A percentile compares a stretch with the other conserved stretches of the same genome.
These are phyloP conservation scores for Cetradonia linearis DNA, from an alignment of 495 filamentous ascomycete species.

Conservation along the genomic window DNA sequence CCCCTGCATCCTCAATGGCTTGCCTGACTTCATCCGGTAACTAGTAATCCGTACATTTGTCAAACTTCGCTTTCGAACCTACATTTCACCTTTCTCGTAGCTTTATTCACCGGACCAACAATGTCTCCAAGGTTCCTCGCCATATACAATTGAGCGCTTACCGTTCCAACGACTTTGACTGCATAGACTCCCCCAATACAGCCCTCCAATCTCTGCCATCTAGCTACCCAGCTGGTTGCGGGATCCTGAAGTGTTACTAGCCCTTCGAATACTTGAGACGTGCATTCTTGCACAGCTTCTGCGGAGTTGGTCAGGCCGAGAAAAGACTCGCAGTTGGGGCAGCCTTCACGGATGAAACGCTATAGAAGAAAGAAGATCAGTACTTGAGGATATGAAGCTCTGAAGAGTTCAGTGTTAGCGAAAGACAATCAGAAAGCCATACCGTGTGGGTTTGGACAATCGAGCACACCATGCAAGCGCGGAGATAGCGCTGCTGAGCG, in stretches of 20 bases:
- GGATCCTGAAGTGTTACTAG: slow-evolving; percentile 74
- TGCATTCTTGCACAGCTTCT: slow-evolving; percentile 83
- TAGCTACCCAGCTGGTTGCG: slow-evolving; percentile 74
- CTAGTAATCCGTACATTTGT: slow-evolving; percentile 25
- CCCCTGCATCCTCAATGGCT: slow-evolving; percentile 55
- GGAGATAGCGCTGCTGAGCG: slow-evolving; percentile 56
- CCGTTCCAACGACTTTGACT: slow-evolving; percentile 74
- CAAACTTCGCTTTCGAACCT: background rate
- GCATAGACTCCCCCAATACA: slow-evolving; percentile 86
- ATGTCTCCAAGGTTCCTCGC: background rate
- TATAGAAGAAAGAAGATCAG: slow-evolving; percentile 27
- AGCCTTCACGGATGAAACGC: slow-evolving; percentile 76
- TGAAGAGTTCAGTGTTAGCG: background rate
- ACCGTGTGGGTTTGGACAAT: slow-evolving; percentile 73
- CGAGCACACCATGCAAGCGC: slow-evolving; percentile 97
- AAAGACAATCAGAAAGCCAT: slow-evolving; percentile 25
- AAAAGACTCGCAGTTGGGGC: slow-evolving; percentile 91
- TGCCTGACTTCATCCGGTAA: slow-evolving; percentile 55
- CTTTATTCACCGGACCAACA: background rate
- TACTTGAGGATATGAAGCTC: background rate
- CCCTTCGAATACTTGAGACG: slow-evolving; percentile 88
- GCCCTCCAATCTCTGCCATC: slow-evolving; percentile 83
- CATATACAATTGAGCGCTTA: slow-evolving; percentile 29
- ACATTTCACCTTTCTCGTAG: background rate
- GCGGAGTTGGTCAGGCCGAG: slow-evolving; percentile 66